A percentile compares a stretch with the other conserved stretches of the same genome.
Conservation (phyloP, 75 land plant species). For the Cunninghamia lanceolata region DNA sequence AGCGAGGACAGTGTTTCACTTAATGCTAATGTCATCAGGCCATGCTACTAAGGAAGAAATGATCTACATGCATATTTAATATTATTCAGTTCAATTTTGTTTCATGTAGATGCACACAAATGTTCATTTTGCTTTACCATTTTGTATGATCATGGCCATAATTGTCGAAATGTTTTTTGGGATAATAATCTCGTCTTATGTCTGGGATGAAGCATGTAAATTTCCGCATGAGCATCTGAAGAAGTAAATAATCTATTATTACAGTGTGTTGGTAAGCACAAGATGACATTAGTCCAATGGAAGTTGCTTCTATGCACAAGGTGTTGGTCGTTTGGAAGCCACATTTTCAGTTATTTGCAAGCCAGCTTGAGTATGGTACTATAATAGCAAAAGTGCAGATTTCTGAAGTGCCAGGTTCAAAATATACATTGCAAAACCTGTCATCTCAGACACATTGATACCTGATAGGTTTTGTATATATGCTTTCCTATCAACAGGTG, state of each 20-base stretch:
- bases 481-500: not conserved
- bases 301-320: not conserved
- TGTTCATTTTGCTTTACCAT: not conserved
- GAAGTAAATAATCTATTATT: not conserved
- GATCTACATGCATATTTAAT: not conserved
- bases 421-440: not conserved
- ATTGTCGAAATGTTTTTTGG: not conserved
- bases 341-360: not conserved
- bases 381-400: not conserved
- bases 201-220: not conserved
- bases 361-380: not conserved
- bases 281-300: not conserved
- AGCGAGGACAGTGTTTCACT: not conserved
- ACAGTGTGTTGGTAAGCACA: not conserved
- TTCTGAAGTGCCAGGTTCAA: not conserved
- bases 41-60: not conserved
- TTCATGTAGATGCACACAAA: not conserved
- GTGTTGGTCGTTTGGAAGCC: not conserved
- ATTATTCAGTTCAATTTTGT: not conserved
- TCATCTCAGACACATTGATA: not conserved
- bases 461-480: not conserved
- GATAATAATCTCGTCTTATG: not conserved
- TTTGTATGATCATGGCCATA: not conserved
- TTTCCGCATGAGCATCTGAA: not conserved
- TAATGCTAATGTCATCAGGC: not conserved